Percentiles rank a stretch among this genome's conserved stretches.
phyloP scores from a whole-genome alignment of 176 grass and related monocot species.

The Ampelocalamus luodianensis region DNA sequence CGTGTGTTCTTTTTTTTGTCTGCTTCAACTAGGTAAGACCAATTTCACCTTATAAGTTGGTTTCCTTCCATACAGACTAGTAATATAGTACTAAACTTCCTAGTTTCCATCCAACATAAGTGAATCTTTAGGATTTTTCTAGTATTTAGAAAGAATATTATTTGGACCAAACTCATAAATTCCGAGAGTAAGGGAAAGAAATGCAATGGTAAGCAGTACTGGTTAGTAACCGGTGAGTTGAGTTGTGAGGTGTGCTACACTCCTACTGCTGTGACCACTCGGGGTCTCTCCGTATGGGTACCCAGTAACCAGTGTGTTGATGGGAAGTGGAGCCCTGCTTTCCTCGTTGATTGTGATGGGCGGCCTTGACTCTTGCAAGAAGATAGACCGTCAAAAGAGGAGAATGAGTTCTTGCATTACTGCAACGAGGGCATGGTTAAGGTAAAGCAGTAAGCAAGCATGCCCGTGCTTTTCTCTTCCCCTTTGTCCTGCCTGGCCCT shows the following conservation, averaged over 20 bases:
- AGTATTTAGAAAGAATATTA: too few species aligned
- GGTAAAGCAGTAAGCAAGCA: not conserved
- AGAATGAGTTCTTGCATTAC: too few species aligned
- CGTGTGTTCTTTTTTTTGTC: too few species aligned
- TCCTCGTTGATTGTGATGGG: conserved; percentile 4
- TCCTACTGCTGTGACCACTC: not conserved
- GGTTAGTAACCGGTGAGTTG: not conserved
- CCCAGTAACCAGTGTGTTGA: conserved; percentile 10
- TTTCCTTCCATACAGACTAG: too few species aligned
- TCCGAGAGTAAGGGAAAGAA: not conserved
- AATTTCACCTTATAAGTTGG: too few species aligned
- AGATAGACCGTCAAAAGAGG: not conserved
- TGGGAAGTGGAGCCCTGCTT: not conserved
- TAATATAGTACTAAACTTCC: too few species aligned
- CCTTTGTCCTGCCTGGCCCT: conserved; percentile 7
- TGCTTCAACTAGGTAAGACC: too few species aligned
- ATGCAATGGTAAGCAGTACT: not conserved
- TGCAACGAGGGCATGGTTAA: too few species aligned
- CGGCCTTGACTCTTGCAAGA: not conserved
- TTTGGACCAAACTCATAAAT: too few species aligned
- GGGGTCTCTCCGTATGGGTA: not conserved
- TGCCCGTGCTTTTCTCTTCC: not conserved
- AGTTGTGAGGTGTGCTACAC: not conserved
- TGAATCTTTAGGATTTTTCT: too few species aligned
- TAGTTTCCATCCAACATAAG: too few species aligned